phyloP scores from a whole-genome alignment of 2,329 filamentous ascomycete genomes.

The Fusarium sp. region DNA sequence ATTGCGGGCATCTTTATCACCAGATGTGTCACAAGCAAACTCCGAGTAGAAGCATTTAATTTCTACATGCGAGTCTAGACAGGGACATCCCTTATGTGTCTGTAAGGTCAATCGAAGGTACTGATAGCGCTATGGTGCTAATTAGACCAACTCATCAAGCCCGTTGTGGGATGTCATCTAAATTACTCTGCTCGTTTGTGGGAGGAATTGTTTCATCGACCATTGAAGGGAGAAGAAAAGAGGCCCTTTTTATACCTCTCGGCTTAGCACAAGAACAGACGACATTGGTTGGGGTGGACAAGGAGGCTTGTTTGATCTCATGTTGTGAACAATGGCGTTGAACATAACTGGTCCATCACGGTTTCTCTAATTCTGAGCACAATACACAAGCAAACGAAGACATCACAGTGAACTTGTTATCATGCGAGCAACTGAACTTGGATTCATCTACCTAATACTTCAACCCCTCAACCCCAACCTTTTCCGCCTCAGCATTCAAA shows the following conservation, averaged over 20 bases:
- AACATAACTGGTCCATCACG: background rate
- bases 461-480: conserved; percentile 51
- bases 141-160: too few species aligned
- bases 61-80: background rate
- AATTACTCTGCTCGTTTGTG: too few species aligned
- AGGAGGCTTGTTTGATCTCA: background rate
- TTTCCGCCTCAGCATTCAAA: conserved; percentile 64
- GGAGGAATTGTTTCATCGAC: background rate
- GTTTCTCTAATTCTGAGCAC: too few species aligned
- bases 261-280: background rate
- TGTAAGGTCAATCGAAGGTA: background rate
- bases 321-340: background rate
- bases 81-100: background rate
- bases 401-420: too few species aligned
- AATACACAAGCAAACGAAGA: too few species aligned
- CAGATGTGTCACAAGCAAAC: too few species aligned
- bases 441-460: background rate
- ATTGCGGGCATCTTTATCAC: too few species aligned
- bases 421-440: background rate
- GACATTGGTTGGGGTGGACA: background rate
- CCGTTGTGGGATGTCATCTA: too few species aligned
- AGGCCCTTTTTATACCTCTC: background rate
- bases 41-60: background rate
- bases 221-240: background rate
- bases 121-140: too few species aligned